Base-by-base conservation (phyloP, 2,329 filamentous ascomycete species). In the Fusarium sacchari region DNA sequence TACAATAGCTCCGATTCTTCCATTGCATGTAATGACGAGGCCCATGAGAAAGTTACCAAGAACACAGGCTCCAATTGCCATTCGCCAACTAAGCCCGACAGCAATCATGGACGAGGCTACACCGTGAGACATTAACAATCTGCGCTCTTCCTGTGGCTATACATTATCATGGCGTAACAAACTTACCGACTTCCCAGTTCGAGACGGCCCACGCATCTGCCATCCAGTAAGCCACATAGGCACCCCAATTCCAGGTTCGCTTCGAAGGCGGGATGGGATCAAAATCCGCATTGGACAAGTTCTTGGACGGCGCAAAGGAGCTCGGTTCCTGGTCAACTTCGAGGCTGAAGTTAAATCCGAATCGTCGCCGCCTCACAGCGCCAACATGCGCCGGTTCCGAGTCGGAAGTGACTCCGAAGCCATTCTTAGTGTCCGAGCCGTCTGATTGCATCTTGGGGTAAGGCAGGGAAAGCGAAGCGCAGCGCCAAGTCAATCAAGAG, bases 161-260 rank as follows among this genome's bases (percentile, higher is more conserved):
- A 26, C 10, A 30, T 1, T 20, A 28, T n/a, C n/a, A n/a, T n/a
- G n/a, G n/a, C 18, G 14, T 14, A 36, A 30, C n/a, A 57, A 58
- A 7, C 60, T 62, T 62, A 62, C 60, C 60, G 15, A 62, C 60
- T 58, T 62, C 60, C 60, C 60, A 62, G 50, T 62, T 62, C 26
- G 60, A 62, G 26, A 62, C 60, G 40, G 60, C 60, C 60, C 60
- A 62, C 12, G 60, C 60, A 47, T 62, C 60, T n/a, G 60, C 60
- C 60, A 62, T 62, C 60, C 60, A 62, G 58, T 62, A 62, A 1
- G 60, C 60, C 13, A 62, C 60, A n/a, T 40, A 62, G 34, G 60
- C 60, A n/a, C 60, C 60, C 60, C 60, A 62, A 28, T 58, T 46
- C 60, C 60, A 62, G 17, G 60, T 62, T 34, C 60, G 40, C 60